phyloP scores from a whole-genome alignment of 2,329 filamentous ascomycete species.

The Septoria petroselini region DNA sequence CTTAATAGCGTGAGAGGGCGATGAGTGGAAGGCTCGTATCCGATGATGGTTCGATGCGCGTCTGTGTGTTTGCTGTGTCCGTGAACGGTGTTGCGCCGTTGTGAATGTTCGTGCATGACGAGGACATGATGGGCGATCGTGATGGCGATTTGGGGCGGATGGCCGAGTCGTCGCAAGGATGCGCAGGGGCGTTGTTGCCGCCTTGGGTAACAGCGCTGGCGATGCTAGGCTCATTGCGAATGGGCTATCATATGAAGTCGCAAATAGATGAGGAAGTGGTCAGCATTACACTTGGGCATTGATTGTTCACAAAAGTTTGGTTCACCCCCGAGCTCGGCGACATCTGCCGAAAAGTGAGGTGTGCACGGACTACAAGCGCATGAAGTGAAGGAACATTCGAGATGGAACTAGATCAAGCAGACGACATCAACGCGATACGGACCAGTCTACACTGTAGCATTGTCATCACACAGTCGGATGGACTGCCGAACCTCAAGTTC shows the following conservation, averaged over 20 bases:
- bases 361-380: no score
- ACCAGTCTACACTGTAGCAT: no score
- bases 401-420: background rate
- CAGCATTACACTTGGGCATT: background rate
- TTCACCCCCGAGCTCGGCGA: background rate
- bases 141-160: conserved; percentile 22
- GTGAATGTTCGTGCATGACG: conserved; percentile 18
- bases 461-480: no score
- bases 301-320: conserved; percentile 6
- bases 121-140: conserved; percentile 21
- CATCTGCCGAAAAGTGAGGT: no score
- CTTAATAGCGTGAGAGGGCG: conserved; percentile 53
- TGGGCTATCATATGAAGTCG: background rate
- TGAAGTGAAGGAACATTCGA: conserved; percentile 2
- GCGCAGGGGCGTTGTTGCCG: conserved; percentile 36
- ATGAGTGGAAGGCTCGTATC: conserved; percentile 57
- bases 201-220: conserved; percentile 37
- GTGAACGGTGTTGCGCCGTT: conserved; percentile 22
- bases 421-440: no score
- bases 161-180: conserved; percentile 34
- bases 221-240: conserved; percentile 39
- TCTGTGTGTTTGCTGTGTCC: conserved; percentile 12
- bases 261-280: background rate
- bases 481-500: no score
- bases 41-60: conserved; percentile 30